These are phyloP conservation scores for Cubamyces sp. DNA, from an alignment of 768 basidiomycete species.

Conservation along the genomic window DNA sequence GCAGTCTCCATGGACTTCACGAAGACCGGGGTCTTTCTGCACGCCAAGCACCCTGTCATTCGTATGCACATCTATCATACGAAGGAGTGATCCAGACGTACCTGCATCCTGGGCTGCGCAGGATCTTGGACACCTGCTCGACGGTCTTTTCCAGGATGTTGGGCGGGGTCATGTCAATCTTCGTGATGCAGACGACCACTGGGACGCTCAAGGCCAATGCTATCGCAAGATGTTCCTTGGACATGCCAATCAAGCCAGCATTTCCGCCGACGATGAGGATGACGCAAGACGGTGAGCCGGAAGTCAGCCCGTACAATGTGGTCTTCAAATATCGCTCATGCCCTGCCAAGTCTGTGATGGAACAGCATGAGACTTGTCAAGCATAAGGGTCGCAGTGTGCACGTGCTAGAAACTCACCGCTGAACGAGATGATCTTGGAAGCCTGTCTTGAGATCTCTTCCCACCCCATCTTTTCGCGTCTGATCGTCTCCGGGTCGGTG, in stretches of 20 bases:
- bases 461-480: slow-evolving; percentile 92
- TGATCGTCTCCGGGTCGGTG: slow-evolving; percentile 62
- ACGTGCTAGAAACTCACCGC: slow-evolving; percentile 49
- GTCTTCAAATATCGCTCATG: slow-evolving; percentile 94
- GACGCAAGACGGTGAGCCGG: slow-evolving; percentile 90
- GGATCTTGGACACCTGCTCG: slow-evolving; percentile 90
- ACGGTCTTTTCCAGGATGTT: slow-evolving; percentile 90
- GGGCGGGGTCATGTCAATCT: slow-evolving; percentile 98
- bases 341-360: slow-evolving; percentile 79
- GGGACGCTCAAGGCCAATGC: slow-evolving; percentile 93
- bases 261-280: slow-evolving; percentile 95
- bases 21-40: slow-evolving; percentile 81
- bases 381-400: neutral
- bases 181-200: slow-evolving; percentile 92
- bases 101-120: slow-evolving; percentile 93
- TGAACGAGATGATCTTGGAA: slow-evolving; percentile 94
- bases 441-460: slow-evolving; percentile 90
- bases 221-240: slow-evolving; percentile 95
- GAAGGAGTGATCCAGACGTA: slow-evolving; percentile 35
- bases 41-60: neutral
- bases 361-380: neutral
- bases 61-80: neutral
- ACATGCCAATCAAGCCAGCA: slow-evolving; percentile 90
- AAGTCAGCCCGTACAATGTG: slow-evolving; percentile 92
- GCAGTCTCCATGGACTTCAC: slow-evolving; percentile 83